Base-by-base conservation (phyloP, 768 basidiomycete species). In the Cubamyces sp. region DNA sequence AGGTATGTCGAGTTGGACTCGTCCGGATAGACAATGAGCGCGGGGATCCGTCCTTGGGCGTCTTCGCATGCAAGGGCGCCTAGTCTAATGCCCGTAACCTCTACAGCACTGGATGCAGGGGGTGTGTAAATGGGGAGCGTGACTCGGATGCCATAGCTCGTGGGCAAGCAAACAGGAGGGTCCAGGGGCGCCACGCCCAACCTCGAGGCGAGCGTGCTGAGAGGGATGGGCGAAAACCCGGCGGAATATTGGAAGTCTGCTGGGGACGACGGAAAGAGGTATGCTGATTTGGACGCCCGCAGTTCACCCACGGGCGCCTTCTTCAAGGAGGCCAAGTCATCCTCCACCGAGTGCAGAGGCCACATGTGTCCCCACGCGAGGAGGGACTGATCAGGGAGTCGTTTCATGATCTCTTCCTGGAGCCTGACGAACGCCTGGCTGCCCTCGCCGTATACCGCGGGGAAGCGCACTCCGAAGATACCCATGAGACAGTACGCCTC, bases 401-500 rank as follows among this genome's bases (percentile, higher is more conserved):
- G 21, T 26, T 40, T 19, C 16, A 55, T 6, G 37, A 55, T 55
- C 37, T 39, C 54, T 16, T 45, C 15, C 39, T 55, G 54, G 3
- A 55, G 42, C 12, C 54, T 5, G 11, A 26, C 12, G 26, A 55
- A 55, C 4, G 54, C 54, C 5, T 55, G 12, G 15, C 41, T 6
- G 21, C 54, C 54, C n/a, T 55, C 54, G 11, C 54, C 54, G 26
- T 55, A 55, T 23, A 55, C 25, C 9, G 54, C 9, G 14, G 42
- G 34, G 25, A 55, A 43, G 18, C 26, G 11, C 19, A 55, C 42
- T 15, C 26, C 54, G 42, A 55, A 55, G 54, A 55, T 55, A n/a
- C 55, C 55, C 25, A 57, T 46, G 18, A 57, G 45, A 12, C 18
- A 57, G 34, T 57, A 57, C 19, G 55, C 55, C 41, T 57, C 45